Evolutionary conservation across 192 early-diverging fungal species (phyloP), one percentile per base, ranked within the genome.

Genomic region (Coemansia erecta): DNA sequence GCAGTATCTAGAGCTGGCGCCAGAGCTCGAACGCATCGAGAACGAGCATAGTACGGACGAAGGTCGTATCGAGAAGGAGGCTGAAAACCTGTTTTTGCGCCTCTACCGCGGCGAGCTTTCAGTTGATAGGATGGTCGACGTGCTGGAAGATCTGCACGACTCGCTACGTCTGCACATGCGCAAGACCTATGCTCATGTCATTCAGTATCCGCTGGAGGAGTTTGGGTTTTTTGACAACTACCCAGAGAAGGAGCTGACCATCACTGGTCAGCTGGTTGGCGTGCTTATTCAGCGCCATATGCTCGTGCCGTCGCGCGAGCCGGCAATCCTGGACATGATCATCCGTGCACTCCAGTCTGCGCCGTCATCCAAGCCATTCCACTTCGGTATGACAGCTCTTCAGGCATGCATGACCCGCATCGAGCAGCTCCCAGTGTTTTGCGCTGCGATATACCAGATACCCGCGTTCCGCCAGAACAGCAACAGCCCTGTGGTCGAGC

Each of bases 181-280:
- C 70, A 89, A 94, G 46, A 85, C 91, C 8, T 98, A 86, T 72
- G 83, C 86, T 9, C 94, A 89, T 64, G 95, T 97, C 85, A 87
- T 95, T 9, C 89, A 93, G 72, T 91, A 91, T 54, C 85, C 96
- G 31, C 90, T 99, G 73, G 97, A 98, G 59, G 97, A 99, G 73
- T 96, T 92, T 73, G 87, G 90, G 56, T 97, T 92, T 64, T 95
- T 99, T 56, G 81, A 89, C 23, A 89, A 92, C 72, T 99, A 98
- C 70, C 95, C 94, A 0, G 94, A 94, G 48, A 91, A 89, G 60
- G 92, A 96, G 73, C 82, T 98, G 13, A 80, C 84, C 2, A 87
- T 98, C 21, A 97, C 95, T 0, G 89, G 90, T 46, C 82, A 89
- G 23, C 82, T 99, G 18, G 95, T 99, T 72, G 97, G 97, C 6